Evolutionary conservation across 2,329 filamentous ascomycete species (phyloP), one percentile per base, ranked within the genome.

Genomic region (Cryphonectria naterciae): DNA sequence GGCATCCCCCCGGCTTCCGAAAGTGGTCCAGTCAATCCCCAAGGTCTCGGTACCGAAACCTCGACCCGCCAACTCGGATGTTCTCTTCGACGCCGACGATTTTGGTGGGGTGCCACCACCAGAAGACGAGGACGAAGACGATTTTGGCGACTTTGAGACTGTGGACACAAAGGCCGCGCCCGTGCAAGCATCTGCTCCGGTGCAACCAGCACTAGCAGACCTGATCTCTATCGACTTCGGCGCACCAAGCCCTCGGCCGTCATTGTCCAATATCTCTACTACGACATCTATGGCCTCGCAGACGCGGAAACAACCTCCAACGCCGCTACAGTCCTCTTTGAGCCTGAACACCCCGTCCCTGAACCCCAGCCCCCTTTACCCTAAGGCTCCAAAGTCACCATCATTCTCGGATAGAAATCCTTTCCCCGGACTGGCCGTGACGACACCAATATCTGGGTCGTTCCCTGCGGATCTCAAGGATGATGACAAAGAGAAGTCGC

Each of bases 21-120:
- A 65, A 37, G 35, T 4, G 28, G 49, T 7, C 17, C 25, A 43
- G 15, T 28, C 41, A 28, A 11, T 28, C n/a, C 63, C 43, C 41
- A 32, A n/a, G 15, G 28, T 52, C 28, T 65, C 63, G 25, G n/a
- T 32, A 32, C 63, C 66, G 13, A 77, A 68, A 74, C 76, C 65
- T 54, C 75, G 68, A 68, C 78, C 78, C 17, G 73, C 77, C 1
- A 80, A 88, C 60, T 79, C 86, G 1, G 86, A 89, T 74, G 85
- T 93, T 4, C 81, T 93, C 2, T 93, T 93, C 77, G 91, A 93
- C 78, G 90, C 87, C 49, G 85, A 87, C 58, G 85, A 88, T 65
- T 86, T 86, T 74, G 84, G 84, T 68, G 74, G 74, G 2, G 70
- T 70, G 43, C 69, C 71, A 1, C 71, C 68, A 7, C 46, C 46